phyloP scores from a whole-genome alignment of 2,329 filamentous ascomycete species.

The Plenodomus biglobosus region DNA sequence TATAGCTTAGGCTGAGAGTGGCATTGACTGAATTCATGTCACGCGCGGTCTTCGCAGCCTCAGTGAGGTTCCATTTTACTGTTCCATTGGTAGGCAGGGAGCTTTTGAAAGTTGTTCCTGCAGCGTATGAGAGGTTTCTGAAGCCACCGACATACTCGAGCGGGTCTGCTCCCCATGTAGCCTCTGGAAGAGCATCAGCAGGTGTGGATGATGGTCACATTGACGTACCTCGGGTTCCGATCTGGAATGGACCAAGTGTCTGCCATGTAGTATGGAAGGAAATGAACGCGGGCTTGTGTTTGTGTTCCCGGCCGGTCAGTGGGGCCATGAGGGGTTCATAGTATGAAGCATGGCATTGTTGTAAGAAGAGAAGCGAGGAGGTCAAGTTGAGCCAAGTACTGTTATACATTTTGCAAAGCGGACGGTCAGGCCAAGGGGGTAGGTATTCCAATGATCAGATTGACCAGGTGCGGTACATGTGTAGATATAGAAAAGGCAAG shows the following conservation, averaged over 20 bases:
- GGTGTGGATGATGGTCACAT: background rate
- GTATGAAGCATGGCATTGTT: conserved; percentile 18
- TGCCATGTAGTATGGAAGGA: conserved; percentile 50
- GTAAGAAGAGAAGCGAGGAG: background rate
- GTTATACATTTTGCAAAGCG: background rate
- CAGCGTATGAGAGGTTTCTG: conserved; percentile 48
- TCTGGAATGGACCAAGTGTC: conserved; percentile 59
- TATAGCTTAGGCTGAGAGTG: conserved; percentile 51
- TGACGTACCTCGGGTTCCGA: conserved; percentile 59
- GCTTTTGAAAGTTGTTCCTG: conserved; percentile 50
- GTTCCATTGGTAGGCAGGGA: conserved; percentile 55
- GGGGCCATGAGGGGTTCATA: conserved; percentile 22
- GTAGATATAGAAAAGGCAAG: background rate
- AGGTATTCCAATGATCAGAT: too few species aligned
- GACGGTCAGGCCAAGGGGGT: background rate
- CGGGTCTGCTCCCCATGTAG: conserved; percentile 61
- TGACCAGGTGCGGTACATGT: too few species aligned
- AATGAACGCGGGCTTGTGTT: conserved; percentile 21
- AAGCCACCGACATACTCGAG: conserved; percentile 58
- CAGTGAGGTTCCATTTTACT: conserved; percentile 51
- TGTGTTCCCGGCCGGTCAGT: conserved; percentile 2
- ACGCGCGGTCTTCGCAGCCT: conserved; percentile 35
- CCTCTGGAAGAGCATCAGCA: conserved; percentile 48
- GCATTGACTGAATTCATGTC: conserved; percentile 37
- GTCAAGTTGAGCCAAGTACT: background rate